These are phyloP conservation scores for Miscanthus lutarioriparius DNA, from an alignment of 176 grass and related monocot genomes.

Conservation along the genomic window DNA sequence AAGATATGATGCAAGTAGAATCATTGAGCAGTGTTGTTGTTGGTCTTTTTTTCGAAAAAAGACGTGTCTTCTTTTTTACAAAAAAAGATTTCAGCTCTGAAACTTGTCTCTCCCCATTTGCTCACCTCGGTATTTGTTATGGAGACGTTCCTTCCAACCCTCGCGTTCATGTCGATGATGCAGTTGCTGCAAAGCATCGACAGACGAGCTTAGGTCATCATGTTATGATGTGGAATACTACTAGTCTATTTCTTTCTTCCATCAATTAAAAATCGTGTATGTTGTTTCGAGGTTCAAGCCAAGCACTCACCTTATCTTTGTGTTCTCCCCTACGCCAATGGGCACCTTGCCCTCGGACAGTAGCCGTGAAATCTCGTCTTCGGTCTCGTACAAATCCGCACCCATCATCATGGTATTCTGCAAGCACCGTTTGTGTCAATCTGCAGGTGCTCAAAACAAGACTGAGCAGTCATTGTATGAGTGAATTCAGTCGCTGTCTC, in stretches of 20 bases:
- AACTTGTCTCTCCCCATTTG: neutral
- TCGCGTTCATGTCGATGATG: slow-evolving; percentile 88
- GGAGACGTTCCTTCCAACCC: slow-evolving; percentile 57
- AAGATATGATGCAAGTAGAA: neutral
- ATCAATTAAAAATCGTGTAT: neutral
- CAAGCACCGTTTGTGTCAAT: neutral
- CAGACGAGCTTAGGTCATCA: neutral
- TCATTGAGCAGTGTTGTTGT: too few species aligned
- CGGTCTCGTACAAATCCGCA: slow-evolving; percentile 65
- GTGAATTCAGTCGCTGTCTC: neutral
- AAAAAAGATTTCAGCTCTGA: neutral
- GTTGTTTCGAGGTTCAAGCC: neutral
- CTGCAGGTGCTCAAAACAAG: neutral
- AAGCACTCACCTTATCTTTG: slow-evolving; percentile 61
- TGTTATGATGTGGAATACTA: neutral
- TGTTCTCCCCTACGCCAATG: slow-evolving; percentile 67
- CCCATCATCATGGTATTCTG: slow-evolving; percentile 95
- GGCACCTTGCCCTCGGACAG: slow-evolving; percentile 56
- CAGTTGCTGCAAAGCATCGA: slow-evolving; percentile 46
- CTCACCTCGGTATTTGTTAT: slow-evolving; percentile 65
- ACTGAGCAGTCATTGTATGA: too few species aligned
- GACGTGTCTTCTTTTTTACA: neutral
- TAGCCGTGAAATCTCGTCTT: slow-evolving; percentile 56
- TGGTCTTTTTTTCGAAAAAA: too few species aligned
- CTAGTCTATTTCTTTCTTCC: too few species aligned